Evolutionary conservation across 768 basidiomycete genomes (phyloP).

Genomic region (Gautieria morchelliformis): DNA sequence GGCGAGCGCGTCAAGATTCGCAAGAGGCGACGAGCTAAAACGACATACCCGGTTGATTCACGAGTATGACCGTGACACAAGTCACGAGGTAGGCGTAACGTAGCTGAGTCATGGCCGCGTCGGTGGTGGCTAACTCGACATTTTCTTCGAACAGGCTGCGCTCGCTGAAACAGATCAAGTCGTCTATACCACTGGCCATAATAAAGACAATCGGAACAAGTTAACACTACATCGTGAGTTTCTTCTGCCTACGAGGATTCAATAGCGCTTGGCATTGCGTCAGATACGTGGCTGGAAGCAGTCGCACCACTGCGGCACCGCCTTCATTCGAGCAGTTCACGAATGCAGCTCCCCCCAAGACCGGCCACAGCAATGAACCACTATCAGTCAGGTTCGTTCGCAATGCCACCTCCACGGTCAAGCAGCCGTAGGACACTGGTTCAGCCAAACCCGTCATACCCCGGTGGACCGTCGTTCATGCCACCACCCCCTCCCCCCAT

Average conservation of each 20-base stretch:
- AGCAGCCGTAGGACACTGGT: background rate
- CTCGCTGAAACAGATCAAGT: constrained; percentile 6
- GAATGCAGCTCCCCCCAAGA: background rate
- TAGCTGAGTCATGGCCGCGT: no score
- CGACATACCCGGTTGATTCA: constrained; percentile 41
- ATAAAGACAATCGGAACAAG: background rate
- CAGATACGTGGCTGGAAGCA: background rate
- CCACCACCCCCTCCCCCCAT: background rate
- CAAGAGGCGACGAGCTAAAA: constrained; percentile 96
- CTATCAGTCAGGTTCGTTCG: background rate
- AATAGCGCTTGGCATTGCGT: no score
- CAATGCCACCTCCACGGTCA: background rate
- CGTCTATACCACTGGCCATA: constrained; percentile 1
- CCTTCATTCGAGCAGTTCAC: background rate
- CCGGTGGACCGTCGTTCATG: background rate
- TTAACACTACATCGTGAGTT: background rate
- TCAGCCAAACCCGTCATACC: background rate
- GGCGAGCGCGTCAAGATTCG: constrained; percentile 99
- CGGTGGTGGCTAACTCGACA: no score
- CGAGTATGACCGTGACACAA: background rate
- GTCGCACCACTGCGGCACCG: background rate
- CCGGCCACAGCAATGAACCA: constrained; percentile 2
- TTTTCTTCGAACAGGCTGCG: constrained; percentile 1
- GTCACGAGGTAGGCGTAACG: background rate
- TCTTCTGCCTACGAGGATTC: no score